These are phyloP conservation scores for Exophiala viscosa DNA, from an alignment of 2,329 filamentous ascomycete species.

Conservation along the genomic window DNA sequence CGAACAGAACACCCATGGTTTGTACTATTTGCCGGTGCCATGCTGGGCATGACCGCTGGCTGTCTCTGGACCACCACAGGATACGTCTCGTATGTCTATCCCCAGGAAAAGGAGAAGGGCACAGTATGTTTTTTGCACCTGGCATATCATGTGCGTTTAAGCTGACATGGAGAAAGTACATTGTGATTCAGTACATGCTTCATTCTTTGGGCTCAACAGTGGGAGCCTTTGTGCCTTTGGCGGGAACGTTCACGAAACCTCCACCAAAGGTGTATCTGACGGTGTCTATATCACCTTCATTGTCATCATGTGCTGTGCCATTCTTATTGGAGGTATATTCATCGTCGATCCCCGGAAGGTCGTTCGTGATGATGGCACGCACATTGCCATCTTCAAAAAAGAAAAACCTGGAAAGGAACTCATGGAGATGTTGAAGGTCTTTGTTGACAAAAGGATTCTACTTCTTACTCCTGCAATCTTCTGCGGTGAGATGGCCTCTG, in stretches of 20 bases:
- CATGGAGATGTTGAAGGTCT: constrained; percentile 14
- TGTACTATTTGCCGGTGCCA: constrained; percentile 16
- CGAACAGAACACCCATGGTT: constrained; percentile 22
- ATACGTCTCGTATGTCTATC: constrained; percentile 23
- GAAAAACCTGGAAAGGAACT: constrained; percentile 18
- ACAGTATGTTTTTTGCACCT: not conserved
- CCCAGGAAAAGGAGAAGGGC: constrained; percentile 22
- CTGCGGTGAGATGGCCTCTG: constrained; percentile 22
- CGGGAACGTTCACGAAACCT: constrained; percentile 20
- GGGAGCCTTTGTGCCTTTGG: constrained; percentile 26
- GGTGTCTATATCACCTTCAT: constrained; percentile 25
- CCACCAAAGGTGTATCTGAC: constrained; percentile 21
- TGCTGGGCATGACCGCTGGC: constrained; percentile 17
- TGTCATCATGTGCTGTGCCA: constrained; percentile 23
- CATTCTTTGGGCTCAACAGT: constrained; percentile 17
- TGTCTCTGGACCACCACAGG: constrained; percentile 23
- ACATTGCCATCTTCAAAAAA: constrained; percentile 26
- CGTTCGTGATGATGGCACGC: constrained; percentile 26
- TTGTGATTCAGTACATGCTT: constrained; percentile 21
- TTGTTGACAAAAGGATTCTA: constrained; percentile 14
- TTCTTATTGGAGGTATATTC: constrained; percentile 15
- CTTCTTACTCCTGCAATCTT: constrained; percentile 21
- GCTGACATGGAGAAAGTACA: not conserved
- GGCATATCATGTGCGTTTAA: not conserved
- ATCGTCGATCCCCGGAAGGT: constrained; percentile 23